Conservation (phyloP, 306 rosid species). For the Pyrus betulifolia region DNA sequence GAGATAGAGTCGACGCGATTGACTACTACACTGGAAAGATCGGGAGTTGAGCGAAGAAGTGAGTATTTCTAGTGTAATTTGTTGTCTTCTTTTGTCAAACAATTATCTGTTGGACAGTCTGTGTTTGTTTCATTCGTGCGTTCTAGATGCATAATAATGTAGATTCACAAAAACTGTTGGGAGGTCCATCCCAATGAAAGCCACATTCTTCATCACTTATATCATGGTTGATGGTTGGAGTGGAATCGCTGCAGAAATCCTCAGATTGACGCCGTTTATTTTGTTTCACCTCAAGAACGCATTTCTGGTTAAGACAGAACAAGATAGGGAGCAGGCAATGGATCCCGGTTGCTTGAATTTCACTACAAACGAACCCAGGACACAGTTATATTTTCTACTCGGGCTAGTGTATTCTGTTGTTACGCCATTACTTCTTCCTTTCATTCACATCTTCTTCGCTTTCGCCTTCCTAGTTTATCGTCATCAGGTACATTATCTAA, state of each 20-base stretch:
- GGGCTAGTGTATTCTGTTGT: constrained; percentile 82
- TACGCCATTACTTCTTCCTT: constrained; percentile 86
- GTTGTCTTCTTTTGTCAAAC: neutral
- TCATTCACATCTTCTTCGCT: constrained; percentile 71
- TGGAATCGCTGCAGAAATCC: constrained; percentile 78
- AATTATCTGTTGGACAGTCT: neutral
- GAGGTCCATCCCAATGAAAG: constrained; percentile 87
- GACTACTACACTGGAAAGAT: constrained; percentile 41
- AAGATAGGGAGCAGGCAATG: constrained; percentile 70
- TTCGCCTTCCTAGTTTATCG: constrained; percentile 75
- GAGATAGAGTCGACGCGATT: constrained; percentile 64
- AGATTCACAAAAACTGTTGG: constrained; percentile 66
- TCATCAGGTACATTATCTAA: constrained; percentile 56
- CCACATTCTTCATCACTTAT: constrained; percentile 90
- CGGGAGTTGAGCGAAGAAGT: constrained; percentile 45
- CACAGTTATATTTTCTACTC: constrained; percentile 74
- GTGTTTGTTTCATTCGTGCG: neutral
- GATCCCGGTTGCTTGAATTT: constrained; percentile 75
- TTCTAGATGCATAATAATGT: constrained; percentile 7
- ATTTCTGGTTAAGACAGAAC: constrained; percentile 80
- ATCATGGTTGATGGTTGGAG: constrained; percentile 94
- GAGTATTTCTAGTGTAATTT: constrained; percentile 16
- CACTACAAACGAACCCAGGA: constrained; percentile 71
- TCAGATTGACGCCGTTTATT: constrained; percentile 54
- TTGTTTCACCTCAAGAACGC: constrained; percentile 76